These are phyloP conservation scores for Coemansia sp. DNA, from an alignment of 192 early-diverging fungal species.

Conservation along the genomic window DNA sequence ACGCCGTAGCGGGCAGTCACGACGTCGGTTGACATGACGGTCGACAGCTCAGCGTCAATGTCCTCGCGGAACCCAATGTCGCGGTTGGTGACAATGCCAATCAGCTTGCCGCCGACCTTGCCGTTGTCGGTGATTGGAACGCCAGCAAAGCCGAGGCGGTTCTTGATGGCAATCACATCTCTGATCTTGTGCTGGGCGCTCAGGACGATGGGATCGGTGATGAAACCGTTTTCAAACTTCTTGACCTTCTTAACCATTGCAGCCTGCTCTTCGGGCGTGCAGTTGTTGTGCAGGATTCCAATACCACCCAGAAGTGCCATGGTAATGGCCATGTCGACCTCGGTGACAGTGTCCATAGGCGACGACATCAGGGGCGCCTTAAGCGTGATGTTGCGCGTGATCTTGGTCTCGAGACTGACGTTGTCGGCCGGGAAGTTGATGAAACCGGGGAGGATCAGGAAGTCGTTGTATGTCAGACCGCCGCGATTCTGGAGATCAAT, in stretches of 20 bases:
- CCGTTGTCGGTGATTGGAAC: slow-evolving; percentile 95
- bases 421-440: slow-evolving; percentile 88
- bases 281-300: slow-evolving; percentile 99
- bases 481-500: slow-evolving; percentile 77
- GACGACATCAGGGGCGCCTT: slow-evolving; percentile 92
- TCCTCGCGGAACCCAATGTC: slow-evolving; percentile 94
- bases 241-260: slow-evolving; percentile 98
- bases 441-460: slow-evolving; percentile 93
- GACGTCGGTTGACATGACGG: slow-evolving; percentile 90
- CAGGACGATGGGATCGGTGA: slow-evolving; percentile 88
- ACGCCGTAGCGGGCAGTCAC: slow-evolving; percentile 84
- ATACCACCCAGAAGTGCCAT: slow-evolving; percentile 95
- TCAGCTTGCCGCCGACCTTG: slow-evolving; percentile 80
- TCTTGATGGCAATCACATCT: slow-evolving; percentile 87
- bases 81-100: slow-evolving; percentile 95
- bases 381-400: slow-evolving; percentile 88
- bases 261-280: slow-evolving; percentile 90
- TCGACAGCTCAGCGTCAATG: slow-evolving; percentile 57
- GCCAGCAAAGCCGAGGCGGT: slow-evolving; percentile 86
- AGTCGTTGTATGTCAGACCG: slow-evolving; percentile 98
- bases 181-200: slow-evolving; percentile 77
- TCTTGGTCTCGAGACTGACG: slow-evolving; percentile 75
- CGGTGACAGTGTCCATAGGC: slow-evolving; percentile 99
- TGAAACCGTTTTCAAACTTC: slow-evolving; percentile 99
- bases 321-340: slow-evolving; percentile 96